Conservation (phyloP, 768 basidiomycete genomes). For the Suillus subalutaceus region DNA sequence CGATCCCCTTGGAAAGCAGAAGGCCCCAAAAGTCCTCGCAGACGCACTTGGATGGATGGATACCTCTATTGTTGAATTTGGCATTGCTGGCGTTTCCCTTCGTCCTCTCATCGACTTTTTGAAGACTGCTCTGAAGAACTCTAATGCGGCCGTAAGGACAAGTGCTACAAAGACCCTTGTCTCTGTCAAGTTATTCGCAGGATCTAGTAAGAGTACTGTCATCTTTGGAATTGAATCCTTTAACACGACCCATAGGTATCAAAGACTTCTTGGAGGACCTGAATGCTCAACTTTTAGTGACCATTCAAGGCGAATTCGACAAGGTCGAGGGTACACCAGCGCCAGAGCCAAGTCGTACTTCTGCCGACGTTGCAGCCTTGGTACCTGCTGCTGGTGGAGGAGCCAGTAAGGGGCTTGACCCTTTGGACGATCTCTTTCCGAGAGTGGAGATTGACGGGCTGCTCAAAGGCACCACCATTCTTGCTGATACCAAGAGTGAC, state of each 20-base stretch:
- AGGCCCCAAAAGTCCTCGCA: slow-evolving; percentile 95
- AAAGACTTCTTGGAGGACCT: slow-evolving; percentile 92
- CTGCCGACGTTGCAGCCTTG: slow-evolving; percentile 69
- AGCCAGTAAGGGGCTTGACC: slow-evolving; percentile 52
- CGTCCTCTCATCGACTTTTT: slow-evolving; percentile 89
- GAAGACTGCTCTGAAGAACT: slow-evolving; percentile 84
- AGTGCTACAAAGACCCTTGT: slow-evolving; percentile 93
- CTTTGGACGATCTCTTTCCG: slow-evolving; percentile 93
- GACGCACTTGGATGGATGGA: slow-evolving; percentile 92
- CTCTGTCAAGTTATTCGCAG: slow-evolving; percentile 89
- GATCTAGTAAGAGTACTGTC: slow-evolving; percentile 60
- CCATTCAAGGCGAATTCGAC: slow-evolving; percentile 90
- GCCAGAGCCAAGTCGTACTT: slow-evolving; percentile 78
- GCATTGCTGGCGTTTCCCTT: slow-evolving; percentile 83
- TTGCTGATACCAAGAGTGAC: slow-evolving; percentile 86
- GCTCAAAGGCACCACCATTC: slow-evolving; percentile 79
- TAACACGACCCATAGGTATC: slow-evolving; percentile 59
- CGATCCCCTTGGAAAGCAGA: slow-evolving; percentile 91
- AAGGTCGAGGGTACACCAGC: slow-evolving; percentile 79
- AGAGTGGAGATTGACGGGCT: slow-evolving; percentile 90
- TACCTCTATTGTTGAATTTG: slow-evolving; percentile 84
- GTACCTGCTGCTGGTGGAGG: slow-evolving; percentile 46
- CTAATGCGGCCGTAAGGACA: slow-evolving; percentile 91
- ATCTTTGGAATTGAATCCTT: not conserved
- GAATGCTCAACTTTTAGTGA: slow-evolving; percentile 89